Base-by-base conservation (phyloP, 306 rosid species). In the Prunus mira region DNA sequence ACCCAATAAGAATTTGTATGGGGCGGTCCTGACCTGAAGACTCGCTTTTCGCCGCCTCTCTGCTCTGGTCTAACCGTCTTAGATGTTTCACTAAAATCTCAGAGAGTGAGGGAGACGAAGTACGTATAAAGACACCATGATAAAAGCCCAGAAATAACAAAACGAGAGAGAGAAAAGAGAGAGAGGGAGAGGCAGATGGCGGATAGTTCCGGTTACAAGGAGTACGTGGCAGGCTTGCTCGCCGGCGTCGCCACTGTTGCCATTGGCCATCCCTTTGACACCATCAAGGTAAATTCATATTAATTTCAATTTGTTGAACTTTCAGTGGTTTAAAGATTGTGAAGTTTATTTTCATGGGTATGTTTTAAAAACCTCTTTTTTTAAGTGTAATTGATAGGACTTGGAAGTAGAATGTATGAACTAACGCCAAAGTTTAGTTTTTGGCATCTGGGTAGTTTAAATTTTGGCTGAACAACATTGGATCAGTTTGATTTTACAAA, bases 161-260 rank as follows among this genome's bases (percentile, higher is more conserved):
- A 18, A 69, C 43, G 18, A 28, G 11, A 9, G n/a, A n/a, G 43
- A 30, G 14, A 27, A 15, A 6, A 14, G 9, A 22, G 55, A 30
- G 12, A 30, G 12, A 55, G 61, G 10, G 65, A 22, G 64, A 67
- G 49, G 45, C 43, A 69, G 51, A 91, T 91, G 98, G 82, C 41
- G 56, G 89, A 86, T 41, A 79, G 60, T 80, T 82, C 90, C 22
- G 58, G 82, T 74, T 87, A 82, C 85, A 82, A 89, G 84, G 90
- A 89, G 15, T 94, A 88, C 65, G 86, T 87, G 64, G 94, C 91
- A 12, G 94, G 94, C 27, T 73, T 89, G 65, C 52, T 94, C 32
- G 89, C 92, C 74, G 92, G 92, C 52, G 88, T 88, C 22, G 78
- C 92, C 75, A 88, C 89, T 18, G 92, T 88, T 73, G 22, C 65